Base-by-base conservation (phyloP, 345 rosid genomes). In the Syzygium aromaticum region DNA sequence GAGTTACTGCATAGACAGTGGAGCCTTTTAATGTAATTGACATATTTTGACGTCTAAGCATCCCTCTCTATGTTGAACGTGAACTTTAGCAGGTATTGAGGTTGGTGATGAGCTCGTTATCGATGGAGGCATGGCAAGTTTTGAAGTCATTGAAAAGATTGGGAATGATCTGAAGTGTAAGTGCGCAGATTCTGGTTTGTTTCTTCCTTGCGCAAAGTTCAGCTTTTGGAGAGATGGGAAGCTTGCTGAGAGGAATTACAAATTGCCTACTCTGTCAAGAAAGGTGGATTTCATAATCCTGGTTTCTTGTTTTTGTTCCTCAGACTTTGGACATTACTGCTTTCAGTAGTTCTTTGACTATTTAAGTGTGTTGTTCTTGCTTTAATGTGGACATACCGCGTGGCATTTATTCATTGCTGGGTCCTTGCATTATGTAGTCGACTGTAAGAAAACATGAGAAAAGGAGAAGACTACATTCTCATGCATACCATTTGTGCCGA, bases 121-220 rank as follows among this genome's bases (percentile, higher is more conserved):
- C 64, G 98, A 95, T 88, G 98, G 98, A 54, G 98, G 98, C 87
- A 95, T 94, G 98, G 96, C 95, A 84, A 91, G 91, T 85, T 95
- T 95, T 89, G 91, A 93, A 80, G 98, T 95, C 52, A 92, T 91
- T 87, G 96, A 95, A 88, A 95, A 89, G 77, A 87, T 90, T 89
- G 95, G 94, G 86, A 88, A 61, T 86, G 96, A 93, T 88, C 54
- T 95, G 91, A 90, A 88, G 30, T 95, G 98, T 64, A 91, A 90
- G 91, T 95, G 98, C 91, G 92, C 89, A 52, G 98, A 93, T 86
- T 89, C 95, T 54, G 95, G 98, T 85, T 87, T 94, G 23, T 90
- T 95, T 86, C 93, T 95, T 77, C 98, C 98, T 73, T 91, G 93
- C 38, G 98, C 98, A 23, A 95, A 95, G 89, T 90, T 94, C 88